Percentiles rank a stretch among this genome's conserved stretches.
phyloP scores from a whole-genome alignment of 225 moss, liverwort and hornwort species.

The Climacium dendroides region DNA sequence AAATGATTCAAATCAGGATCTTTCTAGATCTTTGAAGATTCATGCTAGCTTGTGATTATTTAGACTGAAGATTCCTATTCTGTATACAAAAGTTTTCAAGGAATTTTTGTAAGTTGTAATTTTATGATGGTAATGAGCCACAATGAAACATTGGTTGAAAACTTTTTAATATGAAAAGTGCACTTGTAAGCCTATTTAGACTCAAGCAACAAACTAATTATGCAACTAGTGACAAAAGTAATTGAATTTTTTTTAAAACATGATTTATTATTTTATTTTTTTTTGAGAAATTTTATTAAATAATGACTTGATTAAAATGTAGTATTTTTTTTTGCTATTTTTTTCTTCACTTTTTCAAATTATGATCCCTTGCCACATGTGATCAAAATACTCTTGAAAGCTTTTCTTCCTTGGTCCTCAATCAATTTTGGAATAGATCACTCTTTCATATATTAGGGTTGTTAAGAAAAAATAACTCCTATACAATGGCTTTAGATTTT shows the following conservation, averaged over 20 bases:
- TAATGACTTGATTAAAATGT: neutral
- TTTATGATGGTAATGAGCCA: neutral
- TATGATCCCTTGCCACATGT: neutral
- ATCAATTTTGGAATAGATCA: neutral
- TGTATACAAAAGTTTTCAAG: neutral
- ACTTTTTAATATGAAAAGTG: neutral
- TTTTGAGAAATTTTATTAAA: neutral
- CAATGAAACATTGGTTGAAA: neutral
- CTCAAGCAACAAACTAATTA: neutral
- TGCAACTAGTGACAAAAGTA: neutral
- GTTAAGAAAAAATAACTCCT: neutral
- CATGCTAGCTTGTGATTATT: neutral
- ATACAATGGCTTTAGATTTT: neutral
- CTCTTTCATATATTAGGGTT: neutral
- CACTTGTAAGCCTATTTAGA: rapidly evolving
- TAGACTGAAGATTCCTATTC: neutral
- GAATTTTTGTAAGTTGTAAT: neutral
- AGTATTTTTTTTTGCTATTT: neutral
- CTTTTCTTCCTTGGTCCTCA: rapidly evolving
- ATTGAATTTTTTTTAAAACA: neutral
- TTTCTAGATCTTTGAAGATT: neutral
- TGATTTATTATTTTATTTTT: neutral
- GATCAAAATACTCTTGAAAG: neutral
- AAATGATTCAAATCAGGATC: neutral
- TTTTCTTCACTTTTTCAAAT: neutral